A percentile compares a stretch with the other conserved stretches of the same genome.
Conservation (phyloP, 2,329 filamentous ascomycete species). For the Nigrospora sphaerica region DNA sequence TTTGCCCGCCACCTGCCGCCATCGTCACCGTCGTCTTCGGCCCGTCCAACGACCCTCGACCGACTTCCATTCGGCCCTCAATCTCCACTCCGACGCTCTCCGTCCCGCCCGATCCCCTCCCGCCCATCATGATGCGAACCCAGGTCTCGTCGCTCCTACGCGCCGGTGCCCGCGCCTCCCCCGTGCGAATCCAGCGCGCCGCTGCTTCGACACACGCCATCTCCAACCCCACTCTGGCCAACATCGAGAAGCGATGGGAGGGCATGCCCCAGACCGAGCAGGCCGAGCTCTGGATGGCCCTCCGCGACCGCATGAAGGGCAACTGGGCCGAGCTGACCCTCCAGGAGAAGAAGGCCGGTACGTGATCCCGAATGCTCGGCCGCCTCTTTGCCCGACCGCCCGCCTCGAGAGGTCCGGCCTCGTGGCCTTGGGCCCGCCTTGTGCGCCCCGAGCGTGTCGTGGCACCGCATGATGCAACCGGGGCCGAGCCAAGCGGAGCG, state of each 20-base stretch:
- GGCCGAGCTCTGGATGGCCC: slow-evolving; percentile 97
- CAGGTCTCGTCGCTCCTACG: slow-evolving; percentile 46
- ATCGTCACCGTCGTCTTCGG: neutral
- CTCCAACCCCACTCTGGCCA: slow-evolving; percentile 92
- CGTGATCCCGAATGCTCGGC: slow-evolving; percentile 32
- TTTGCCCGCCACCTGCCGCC: neutral
- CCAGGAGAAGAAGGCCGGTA: slow-evolving; percentile 99
- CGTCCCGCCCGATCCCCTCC: slow-evolving; percentile 1
- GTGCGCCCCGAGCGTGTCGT: too few species aligned
- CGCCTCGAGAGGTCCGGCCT: neutral
- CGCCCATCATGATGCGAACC: slow-evolving; percentile 48
- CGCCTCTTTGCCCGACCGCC: slow-evolving; percentile 1
- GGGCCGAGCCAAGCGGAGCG: too few species aligned
- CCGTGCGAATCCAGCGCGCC: slow-evolving; percentile 36
- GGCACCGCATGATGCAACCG: too few species aligned
- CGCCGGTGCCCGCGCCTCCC: slow-evolving; percentile 30
- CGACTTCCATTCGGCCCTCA: slow-evolving; percentile 12
- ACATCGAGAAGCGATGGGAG: slow-evolving; percentile 99
- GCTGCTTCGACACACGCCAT: slow-evolving; percentile 78
- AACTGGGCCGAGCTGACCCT: slow-evolving; percentile 93
- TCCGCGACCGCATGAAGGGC: slow-evolving; percentile 97
- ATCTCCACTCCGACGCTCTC: slow-evolving; percentile 16
- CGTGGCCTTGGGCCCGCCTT: too few species aligned
- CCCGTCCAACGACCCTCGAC: neutral
- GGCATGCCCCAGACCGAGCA: slow-evolving; percentile 96